Conservation (phyloP, 2,329 filamentous ascomycete genomes). For the Aspergillus tamarii region DNA sequence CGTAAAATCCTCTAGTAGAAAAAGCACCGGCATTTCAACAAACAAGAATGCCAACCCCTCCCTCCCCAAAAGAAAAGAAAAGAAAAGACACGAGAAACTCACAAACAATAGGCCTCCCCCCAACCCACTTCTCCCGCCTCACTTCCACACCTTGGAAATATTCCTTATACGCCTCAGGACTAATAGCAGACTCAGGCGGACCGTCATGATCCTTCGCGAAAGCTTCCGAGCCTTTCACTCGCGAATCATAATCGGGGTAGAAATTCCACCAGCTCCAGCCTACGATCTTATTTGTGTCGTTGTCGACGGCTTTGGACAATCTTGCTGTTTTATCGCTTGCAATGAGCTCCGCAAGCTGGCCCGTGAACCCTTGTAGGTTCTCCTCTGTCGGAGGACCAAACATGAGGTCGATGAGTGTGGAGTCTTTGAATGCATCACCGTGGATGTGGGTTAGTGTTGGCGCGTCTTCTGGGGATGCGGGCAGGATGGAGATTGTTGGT, state of each 20-base stretch:
- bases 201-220: not conserved
- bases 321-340: not conserved
- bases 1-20: not conserved
- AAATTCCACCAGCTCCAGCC: conserved; percentile 3
- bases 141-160: not conserved
- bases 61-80: too few species aligned
- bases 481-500: not conserved
- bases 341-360: not conserved
- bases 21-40: too few species aligned
- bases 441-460: not conserved
- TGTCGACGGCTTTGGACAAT: not conserved
- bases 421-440: not conserved
- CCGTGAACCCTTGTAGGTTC: not conserved
- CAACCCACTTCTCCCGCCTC: not conserved
- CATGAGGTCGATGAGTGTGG: not conserved
- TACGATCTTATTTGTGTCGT: not conserved
- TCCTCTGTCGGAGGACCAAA: not conserved
- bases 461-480: not conserved
- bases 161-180: not conserved
- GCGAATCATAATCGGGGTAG: not conserved
- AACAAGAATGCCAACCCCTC: too few species aligned
- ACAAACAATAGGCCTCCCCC: not conserved
- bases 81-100: not conserved
- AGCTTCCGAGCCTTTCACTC: not conserved
- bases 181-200: not conserved